Percentiles rank a stretch among this genome's conserved stretches.
These are phyloP conservation scores for Arabidopsis arenosa DNA, from an alignment of 345 rosid genomes.

Conservation along the genomic window DNA sequence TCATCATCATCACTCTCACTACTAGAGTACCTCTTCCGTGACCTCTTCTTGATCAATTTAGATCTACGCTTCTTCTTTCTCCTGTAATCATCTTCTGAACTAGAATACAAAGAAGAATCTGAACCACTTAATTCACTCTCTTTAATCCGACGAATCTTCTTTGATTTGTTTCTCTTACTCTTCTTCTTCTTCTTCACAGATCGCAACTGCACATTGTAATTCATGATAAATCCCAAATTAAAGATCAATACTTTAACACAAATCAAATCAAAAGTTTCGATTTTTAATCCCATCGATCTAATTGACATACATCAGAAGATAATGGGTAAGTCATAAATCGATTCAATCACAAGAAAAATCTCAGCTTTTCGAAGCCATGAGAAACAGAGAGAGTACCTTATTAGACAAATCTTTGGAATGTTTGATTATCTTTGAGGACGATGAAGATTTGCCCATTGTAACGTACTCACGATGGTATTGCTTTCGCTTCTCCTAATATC, in stretches of 20 bases:
- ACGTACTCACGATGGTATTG: conserved; percentile 12
- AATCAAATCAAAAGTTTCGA: conserved; percentile 29
- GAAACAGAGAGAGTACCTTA: conserved; percentile 46
- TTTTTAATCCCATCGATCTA: conserved; percentile 12
- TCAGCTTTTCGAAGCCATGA: neutral
- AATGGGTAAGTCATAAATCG: conserved; percentile 10
- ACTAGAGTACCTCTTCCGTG: conserved; percentile 53
- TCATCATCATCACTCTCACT: conserved; percentile 49
- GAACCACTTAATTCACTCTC: conserved; percentile 53
- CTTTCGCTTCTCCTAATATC: neutral
- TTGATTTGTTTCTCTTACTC: conserved; percentile 58
- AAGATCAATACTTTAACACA: conserved; percentile 9
- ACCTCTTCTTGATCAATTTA: conserved; percentile 62
- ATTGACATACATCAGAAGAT: neutral
- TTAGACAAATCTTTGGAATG: conserved; percentile 51
- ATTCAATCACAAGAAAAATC: neutral
- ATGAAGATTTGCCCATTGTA: conserved; percentile 56
- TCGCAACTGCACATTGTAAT: conserved; percentile 50
- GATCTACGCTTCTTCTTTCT: conserved; percentile 57
- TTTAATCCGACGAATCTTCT: conserved; percentile 54
- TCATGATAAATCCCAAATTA: neutral
- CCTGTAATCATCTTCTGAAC: conserved; percentile 59
- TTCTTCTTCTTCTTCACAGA: conserved; percentile 62
- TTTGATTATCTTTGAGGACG: conserved; percentile 54
- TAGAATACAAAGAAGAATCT: conserved; percentile 52